Evolutionary conservation across 345 rosid genomes (phyloP), one percentile per base, ranked within the genome.

Genomic region (Sonneratia alba): DNA sequence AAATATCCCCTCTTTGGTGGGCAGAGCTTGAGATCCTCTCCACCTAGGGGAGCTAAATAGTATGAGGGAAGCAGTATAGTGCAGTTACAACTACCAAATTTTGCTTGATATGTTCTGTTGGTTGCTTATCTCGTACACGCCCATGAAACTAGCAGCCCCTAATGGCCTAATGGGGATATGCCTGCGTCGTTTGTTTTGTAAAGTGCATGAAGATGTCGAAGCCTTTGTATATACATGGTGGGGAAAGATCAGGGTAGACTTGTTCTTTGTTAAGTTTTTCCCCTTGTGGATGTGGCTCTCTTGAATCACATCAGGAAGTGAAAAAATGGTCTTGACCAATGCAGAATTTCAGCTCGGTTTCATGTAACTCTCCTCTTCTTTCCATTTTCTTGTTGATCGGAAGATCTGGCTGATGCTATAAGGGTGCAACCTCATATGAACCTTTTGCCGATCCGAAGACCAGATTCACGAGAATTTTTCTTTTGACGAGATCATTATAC

Each of bases 1-100:
- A 88, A 80, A 43, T 89, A 27, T 90, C 97, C 45, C 97, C 97
- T 74, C 92, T 95, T 70, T 92, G 99, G 99, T 95, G 99, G 99
- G 99, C 97, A 37, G 97, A 95, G 65, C 83, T 90, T 49, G 97
- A 95, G 85, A 86, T 95, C 75, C 64, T 88, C 80, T 88, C 97
- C 2, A 64, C 85, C 1, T 88, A 84, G n/a, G 89, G 81, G 55
- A 77, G 62, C 66, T 86, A 74, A 72, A 61, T 48, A 10, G 8
- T 47, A 47, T 14, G 0, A 32, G 0, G 6, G 8, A 13, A 24
- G 66, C 66, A 2, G 7, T 62, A 34, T 62, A 38, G 24, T 77
- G 71, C 51, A 75, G 65, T 73, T 53, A 81, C 18, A 51, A 68
- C 24, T 64, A 45, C 63, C 18, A 61, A 70, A 61, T 37, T 68